Evolutionary conservation across 805 yeast species (phyloP), one percentile per base, ranked within the genome.

Genomic region (Saccharomycopsis sp.): DNA sequence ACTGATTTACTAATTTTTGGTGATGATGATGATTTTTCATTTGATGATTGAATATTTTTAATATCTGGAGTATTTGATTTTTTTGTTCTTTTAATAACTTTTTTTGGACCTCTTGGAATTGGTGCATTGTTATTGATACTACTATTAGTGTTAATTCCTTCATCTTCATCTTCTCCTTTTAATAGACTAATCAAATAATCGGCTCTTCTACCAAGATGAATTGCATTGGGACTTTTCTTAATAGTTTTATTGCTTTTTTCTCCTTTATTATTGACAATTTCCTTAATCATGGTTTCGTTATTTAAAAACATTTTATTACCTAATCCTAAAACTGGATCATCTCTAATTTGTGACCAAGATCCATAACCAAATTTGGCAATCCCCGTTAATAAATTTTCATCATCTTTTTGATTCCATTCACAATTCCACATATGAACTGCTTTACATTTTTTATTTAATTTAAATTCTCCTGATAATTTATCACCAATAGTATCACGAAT

Each of bases 291-390:
- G 18, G 56, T 57, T 31, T 48, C 51, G 28, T 51, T 49, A 42
- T 67, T 73, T 51, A 92, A 66, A 53, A 76, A 92, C 49, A 92
- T 63, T 64, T 86, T 92, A 51, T 86, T 85, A 46, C 85, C 82
- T 46, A 92, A 66, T 9, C 87, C 88, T 44, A 92, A 67, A 39
- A 85, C 70, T 2, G 98, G 97, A 61, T 92, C 98, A 61, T 92
- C 99, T 55, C 98, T 70, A 34, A 92, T 88, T 54, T 83, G 88
- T 2, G 71, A 57, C 98, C 98, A 92, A 1, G 95, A 79, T 14
- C 97, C 97, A 58, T 86, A 88, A 0, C 99, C 99, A 60, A 88
- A 88, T 60, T 85, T 87, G 54, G 73, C 71, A 18, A 89, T 82
- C 48, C 99, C 99, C 27, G 83, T 74, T 46, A 92, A 59, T 40